Percentiles rank a stretch among this genome's conserved stretches.
These are phyloP conservation scores for Mycena indigotica DNA, from an alignment of 768 basidiomycete species.

Conservation along the genomic window DNA sequence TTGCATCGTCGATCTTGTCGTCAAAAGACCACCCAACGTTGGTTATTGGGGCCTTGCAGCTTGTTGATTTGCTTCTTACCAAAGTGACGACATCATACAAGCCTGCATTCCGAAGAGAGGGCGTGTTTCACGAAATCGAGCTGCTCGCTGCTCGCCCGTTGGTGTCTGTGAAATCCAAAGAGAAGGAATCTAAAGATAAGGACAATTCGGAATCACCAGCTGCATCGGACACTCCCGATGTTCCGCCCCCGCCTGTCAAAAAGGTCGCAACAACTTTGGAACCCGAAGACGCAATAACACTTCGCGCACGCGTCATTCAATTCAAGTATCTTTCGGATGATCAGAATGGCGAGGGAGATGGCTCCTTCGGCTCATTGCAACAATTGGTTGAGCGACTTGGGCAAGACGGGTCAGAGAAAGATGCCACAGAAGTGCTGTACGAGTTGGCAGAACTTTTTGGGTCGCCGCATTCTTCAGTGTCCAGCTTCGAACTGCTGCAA, in stretches of 20 bases:
- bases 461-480: slow-evolving; percentile 75
- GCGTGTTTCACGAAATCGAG: slow-evolving; percentile 95
- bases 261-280: slow-evolving; percentile 72
- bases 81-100: slow-evolving; percentile 86
- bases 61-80: slow-evolving; percentile 85
- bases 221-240: slow-evolving; percentile 40
- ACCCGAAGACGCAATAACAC: slow-evolving; percentile 87
- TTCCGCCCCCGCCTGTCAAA: slow-evolving; percentile 49
- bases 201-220: slow-evolving; percentile 39
- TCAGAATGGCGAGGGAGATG: slow-evolving; percentile 58
- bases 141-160: slow-evolving; percentile 66
- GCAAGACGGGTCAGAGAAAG: slow-evolving; percentile 60
- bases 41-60: slow-evolving; percentile 86
- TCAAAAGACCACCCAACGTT: slow-evolving; percentile 87
- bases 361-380: slow-evolving; percentile 64
- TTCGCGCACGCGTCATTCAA: slow-evolving; percentile 87
- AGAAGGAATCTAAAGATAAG: slow-evolving; percentile 49
- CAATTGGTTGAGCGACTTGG: slow-evolving; percentile 68
- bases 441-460: slow-evolving; percentile 83
- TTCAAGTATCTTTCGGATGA: slow-evolving; percentile 74
- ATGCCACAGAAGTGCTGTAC: slow-evolving; percentile 59
- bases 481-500: slow-evolving; percentile 93
- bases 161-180: slow-evolving; percentile 51
- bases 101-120: slow-evolving; percentile 90
- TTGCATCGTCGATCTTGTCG: slow-evolving; percentile 91